These are phyloP conservation scores for Kodamaea sagamina DNA, from an alignment of 805 yeast genomes.

Conservation along the genomic window DNA sequence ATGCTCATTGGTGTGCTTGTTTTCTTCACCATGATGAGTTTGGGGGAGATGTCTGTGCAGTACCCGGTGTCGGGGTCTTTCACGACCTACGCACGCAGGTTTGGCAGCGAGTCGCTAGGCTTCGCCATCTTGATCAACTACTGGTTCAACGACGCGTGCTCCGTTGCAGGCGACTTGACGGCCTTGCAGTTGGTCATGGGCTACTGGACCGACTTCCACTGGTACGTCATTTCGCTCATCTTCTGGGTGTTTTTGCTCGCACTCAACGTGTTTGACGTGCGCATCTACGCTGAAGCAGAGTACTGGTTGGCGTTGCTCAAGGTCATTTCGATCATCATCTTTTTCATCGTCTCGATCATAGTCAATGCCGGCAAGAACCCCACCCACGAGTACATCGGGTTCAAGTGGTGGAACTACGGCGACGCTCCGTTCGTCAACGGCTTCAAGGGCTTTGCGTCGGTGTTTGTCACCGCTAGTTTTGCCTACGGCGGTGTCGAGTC, in stretches of 20 bases:
- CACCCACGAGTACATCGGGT: slow-evolving; percentile 43
- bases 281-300: slow-evolving; percentile 39
- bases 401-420: slow-evolving; percentile 39
- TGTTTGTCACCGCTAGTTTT: slow-evolving; percentile 29
- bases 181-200: slow-evolving; percentile 44
- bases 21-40: slow-evolving; percentile 33
- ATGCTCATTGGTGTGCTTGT: slow-evolving; percentile 23
- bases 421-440: slow-evolving; percentile 17
- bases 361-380: slow-evolving; percentile 37
- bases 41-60: slow-evolving; percentile 37
- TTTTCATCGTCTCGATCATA: slow-evolving; percentile 36
- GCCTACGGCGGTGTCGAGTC: slow-evolving; percentile 52
- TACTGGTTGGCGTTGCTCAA: slow-evolving; percentile 38
- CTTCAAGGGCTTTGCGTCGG: slow-evolving; percentile 23
- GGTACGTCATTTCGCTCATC: slow-evolving; percentile 28
- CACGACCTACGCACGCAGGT: slow-evolving; percentile 33
- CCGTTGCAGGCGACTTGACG: slow-evolving; percentile 38
- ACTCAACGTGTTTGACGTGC: slow-evolving; percentile 33
- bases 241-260: slow-evolving; percentile 27
- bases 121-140: slow-evolving; percentile 38
- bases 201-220: slow-evolving; percentile 32
- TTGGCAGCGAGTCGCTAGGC: slow-evolving; percentile 31
- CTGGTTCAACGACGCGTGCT: slow-evolving; percentile 35
- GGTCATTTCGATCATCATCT: slow-evolving; percentile 32
- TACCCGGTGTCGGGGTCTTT: slow-evolving; percentile 39